These are phyloP conservation scores for Blastobotrys peoriensis DNA, from an alignment of 805 yeast genomes.

Conservation along the genomic window DNA sequence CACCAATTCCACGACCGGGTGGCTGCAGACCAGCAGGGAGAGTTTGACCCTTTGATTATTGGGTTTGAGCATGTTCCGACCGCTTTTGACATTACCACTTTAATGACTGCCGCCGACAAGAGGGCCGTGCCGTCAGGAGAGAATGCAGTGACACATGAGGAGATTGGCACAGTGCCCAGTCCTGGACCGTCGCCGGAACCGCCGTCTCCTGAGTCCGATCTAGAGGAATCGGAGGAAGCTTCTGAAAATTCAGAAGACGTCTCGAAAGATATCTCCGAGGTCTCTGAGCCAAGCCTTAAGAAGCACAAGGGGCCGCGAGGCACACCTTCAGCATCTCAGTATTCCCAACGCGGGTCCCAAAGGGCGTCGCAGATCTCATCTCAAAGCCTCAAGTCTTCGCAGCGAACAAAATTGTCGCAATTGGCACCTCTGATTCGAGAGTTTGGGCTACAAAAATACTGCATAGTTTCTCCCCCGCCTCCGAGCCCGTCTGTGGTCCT, in stretches of 20 bases:
- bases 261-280: neutral
- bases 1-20: neutral
- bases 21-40: neutral
- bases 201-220: too few species aligned
- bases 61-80: neutral
- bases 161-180: too few species aligned
- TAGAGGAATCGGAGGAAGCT: neutral
- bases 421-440: neutral
- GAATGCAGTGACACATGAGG: neutral
- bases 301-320: too few species aligned
- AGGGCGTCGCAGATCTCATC: neutral
- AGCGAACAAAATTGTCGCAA: neutral
- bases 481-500: slow-evolving; percentile 33
- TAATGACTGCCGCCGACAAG: neutral
- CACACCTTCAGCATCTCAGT: neutral
- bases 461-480: slow-evolving; percentile 4
- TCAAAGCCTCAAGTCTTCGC: neutral
- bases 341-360: neutral
- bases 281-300: neutral
- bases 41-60: neutral
- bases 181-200: too few species aligned
- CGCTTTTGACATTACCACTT: neutral
- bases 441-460: neutral
- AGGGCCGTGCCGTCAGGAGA: neutral
- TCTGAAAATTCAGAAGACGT: neutral